These are phyloP conservation scores for Vanrija sp. DNA, from an alignment of 1,284 basidiomycete genomes.

Conservation along the genomic window DNA sequence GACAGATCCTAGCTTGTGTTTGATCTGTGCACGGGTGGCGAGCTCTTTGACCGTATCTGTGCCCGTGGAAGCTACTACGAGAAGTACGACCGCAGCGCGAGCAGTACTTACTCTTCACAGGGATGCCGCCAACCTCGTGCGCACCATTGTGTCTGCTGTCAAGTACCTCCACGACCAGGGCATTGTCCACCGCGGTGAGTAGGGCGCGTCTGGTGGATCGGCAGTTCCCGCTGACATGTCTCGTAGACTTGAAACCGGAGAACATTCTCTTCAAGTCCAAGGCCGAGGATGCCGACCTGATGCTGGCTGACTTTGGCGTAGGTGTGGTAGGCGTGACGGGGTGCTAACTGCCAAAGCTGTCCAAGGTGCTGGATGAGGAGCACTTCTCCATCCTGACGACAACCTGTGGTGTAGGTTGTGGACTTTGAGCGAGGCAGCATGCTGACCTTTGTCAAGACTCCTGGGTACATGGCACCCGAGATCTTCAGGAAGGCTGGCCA, in stretches of 20 bases:
- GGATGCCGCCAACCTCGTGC: slow-evolving; percentile 84
- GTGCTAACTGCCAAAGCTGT: slow-evolving; percentile 30
- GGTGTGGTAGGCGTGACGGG: slow-evolving; percentile 44
- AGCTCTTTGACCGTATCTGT: slow-evolving; percentile 97
- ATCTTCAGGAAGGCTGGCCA: slow-evolving; percentile 97
- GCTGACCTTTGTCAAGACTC: slow-evolving; percentile 21
- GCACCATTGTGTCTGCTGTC: slow-evolving; percentile 81
- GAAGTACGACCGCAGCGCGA: slow-evolving; percentile 53
- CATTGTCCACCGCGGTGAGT: slow-evolving; percentile 85
- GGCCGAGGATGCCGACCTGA: slow-evolving; percentile 87
- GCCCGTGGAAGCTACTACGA: slow-evolving; percentile 97
- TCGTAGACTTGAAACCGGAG: slow-evolving; percentile 87
- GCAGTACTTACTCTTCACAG: slow-evolving; percentile 46
- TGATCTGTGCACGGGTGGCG: slow-evolving; percentile 95
- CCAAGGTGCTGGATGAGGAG: slow-evolving; percentile 80
- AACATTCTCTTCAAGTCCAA: slow-evolving; percentile 90
- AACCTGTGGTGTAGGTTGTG: slow-evolving; percentile 70
- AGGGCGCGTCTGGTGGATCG: too few species aligned
- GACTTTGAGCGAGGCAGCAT: slow-evolving; percentile 59
- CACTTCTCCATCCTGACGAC: slow-evolving; percentile 86
- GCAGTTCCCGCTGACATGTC: too few species aligned
- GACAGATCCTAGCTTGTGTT: slow-evolving; percentile 63
- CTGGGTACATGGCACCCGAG: slow-evolving; percentile 91
- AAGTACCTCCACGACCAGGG: slow-evolving; percentile 88
- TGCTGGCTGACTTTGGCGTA: slow-evolving; percentile 96